Conservation (phyloP, 345 rosid genomes). For the Eucalyptus sp. region DNA sequence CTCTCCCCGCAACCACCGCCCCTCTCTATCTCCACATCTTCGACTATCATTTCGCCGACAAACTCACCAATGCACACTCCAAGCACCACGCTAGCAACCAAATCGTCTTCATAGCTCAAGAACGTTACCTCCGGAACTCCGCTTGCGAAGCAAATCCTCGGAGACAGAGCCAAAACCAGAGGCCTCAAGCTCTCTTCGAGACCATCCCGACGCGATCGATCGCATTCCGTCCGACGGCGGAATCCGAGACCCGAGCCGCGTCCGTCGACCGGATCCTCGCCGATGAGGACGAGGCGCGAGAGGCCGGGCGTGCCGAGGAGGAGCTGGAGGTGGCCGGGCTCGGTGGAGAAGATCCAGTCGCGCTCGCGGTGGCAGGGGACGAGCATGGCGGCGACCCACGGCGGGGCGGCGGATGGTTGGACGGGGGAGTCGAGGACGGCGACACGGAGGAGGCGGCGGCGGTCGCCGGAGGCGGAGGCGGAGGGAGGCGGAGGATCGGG, state of each 20-base stretch:
- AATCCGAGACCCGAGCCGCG: slow-evolving; percentile 3
- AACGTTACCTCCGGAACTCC: slow-evolving; percentile 25
- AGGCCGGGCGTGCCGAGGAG: slow-evolving; percentile 39
- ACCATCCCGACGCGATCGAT: neutral
- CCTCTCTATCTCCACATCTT: slow-evolving; percentile 55
- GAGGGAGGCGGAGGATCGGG: slow-evolving; percentile 1
- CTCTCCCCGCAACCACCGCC: slow-evolving; percentile 7
- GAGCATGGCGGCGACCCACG: slow-evolving; percentile 51
- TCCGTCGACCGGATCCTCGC: slow-evolving; percentile 12
- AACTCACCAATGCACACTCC: slow-evolving; percentile 38
- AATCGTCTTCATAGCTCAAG: slow-evolving; percentile 47
- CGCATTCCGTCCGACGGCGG: neutral
- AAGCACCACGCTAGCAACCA: slow-evolving; percentile 30
- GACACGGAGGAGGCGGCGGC: slow-evolving; percentile 33
- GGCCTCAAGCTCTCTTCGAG: slow-evolving; percentile 22
- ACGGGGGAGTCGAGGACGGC: slow-evolving; percentile 77
- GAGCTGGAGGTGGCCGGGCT: slow-evolving; percentile 78
- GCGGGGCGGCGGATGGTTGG: slow-evolving; percentile 1
- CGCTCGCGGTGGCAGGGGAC: slow-evolving; percentile 61
- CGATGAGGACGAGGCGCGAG: slow-evolving; percentile 57
- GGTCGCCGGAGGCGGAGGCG: neutral
- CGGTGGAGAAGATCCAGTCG: slow-evolving; percentile 89
- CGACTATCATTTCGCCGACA: slow-evolving; percentile 75
- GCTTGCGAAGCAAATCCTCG: slow-evolving; percentile 10
- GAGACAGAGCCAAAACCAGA: slow-evolving; percentile 42